phyloP scores from a whole-genome alignment of 345 rosid species.

The Bretschneidera sinensis region DNA sequence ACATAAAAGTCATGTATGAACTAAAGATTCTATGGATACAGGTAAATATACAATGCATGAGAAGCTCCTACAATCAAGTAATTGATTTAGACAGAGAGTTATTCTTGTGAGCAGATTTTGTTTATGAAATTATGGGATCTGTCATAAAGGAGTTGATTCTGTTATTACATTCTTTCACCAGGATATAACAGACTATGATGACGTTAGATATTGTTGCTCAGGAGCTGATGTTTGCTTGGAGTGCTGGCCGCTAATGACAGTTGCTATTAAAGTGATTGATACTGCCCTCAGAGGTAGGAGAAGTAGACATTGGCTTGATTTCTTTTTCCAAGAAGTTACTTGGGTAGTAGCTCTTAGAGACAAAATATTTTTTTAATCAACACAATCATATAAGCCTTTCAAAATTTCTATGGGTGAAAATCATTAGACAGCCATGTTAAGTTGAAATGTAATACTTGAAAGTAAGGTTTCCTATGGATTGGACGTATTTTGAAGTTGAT shows the following conservation, averaged over 20 bases:
- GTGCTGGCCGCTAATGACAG: constrained; percentile 92
- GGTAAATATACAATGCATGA: no score
- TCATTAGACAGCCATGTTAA: neutral
- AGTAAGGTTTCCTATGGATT: neutral
- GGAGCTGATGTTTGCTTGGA: constrained; percentile 90
- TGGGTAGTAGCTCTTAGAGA: no score
- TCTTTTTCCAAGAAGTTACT: neutral
- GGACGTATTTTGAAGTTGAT: neutral
- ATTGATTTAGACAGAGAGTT: no score
- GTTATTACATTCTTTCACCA: constrained; percentile 26
- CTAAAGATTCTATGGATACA: no score
- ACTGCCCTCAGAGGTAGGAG: constrained; percentile 70
- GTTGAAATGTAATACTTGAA: neutral
- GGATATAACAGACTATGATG: constrained; percentile 94
- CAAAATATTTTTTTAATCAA: neutral
- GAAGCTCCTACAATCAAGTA: no score
- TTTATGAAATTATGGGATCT: no score
- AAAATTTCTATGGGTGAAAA: neutral
- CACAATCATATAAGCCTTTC: neutral
- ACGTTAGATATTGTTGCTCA: constrained; percentile 87
- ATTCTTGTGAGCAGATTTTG: no score
- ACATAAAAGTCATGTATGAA: no score
- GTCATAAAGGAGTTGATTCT: no score
- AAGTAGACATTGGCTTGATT: neutral
- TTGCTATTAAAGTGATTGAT: constrained; percentile 83